A percentile compares a stretch with the other conserved stretches of the same genome.
These are phyloP conservation scores for Aspergillus sp. DNA, from an alignment of 2,329 filamentous ascomycete genomes.

Conservation along the genomic window DNA sequence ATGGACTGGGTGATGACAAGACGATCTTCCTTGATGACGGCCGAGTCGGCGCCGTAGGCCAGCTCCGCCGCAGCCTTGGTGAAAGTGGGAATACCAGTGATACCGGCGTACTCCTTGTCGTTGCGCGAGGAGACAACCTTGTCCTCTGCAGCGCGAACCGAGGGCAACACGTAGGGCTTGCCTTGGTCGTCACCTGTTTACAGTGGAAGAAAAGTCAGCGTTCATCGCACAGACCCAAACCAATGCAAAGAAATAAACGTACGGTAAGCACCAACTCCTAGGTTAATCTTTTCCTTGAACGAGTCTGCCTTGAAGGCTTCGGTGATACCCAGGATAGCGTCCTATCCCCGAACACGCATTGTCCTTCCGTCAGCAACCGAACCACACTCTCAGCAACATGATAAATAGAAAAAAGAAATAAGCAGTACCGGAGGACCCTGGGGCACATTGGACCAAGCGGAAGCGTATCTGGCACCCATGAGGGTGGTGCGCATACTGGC, in stretches of 20 bases:
- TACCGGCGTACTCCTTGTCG: constrained; percentile 97
- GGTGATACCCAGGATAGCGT: constrained; percentile 57
- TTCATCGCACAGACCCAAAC: background rate
- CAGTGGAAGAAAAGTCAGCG: background rate
- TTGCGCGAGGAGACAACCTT: constrained; percentile 68
- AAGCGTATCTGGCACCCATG: constrained; percentile 53
- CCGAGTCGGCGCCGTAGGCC: constrained; percentile 76
- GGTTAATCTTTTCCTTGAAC: constrained; percentile 93
- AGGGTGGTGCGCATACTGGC: constrained; percentile 31
- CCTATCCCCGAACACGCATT: constrained; percentile 15
- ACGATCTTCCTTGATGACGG: constrained; percentile 63
- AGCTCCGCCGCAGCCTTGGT: constrained; percentile 84
- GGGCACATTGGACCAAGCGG: constrained; percentile 82
- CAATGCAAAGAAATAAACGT: constrained; percentile 12
- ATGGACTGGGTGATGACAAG: constrained; percentile 95
- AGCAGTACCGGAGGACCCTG: constrained; percentile 84
- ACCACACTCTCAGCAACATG: constrained; percentile 3
- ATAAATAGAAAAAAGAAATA: background rate
- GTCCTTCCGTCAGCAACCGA: constrained; percentile 18
- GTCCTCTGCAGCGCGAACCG: constrained; percentile 80
- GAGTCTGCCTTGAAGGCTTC: constrained; percentile 98
- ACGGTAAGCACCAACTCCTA: constrained; percentile 96
- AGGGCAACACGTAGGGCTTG: constrained; percentile 95
- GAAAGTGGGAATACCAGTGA: constrained; percentile 91
- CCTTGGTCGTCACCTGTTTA: constrained; percentile 71